Base-by-base conservation (phyloP, 495 filamentous ascomycete genomes). In the Neurospora sp. region DNA sequence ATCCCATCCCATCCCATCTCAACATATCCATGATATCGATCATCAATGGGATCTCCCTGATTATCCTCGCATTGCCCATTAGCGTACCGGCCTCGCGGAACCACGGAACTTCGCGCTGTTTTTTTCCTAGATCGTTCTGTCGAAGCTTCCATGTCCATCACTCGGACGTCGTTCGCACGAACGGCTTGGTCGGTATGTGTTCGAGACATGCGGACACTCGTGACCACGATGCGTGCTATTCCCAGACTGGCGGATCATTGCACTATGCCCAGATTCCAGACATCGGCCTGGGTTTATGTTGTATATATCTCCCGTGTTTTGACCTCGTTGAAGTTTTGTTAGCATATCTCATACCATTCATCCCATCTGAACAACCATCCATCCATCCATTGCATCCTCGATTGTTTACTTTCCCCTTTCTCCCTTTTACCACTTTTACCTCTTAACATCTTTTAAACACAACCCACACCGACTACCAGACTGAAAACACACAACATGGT, bases 401-500 rank as follows among this genome's bases (percentile, higher is more conserved):
- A 61, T 0, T 35, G 27, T 66, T 66, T 35, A 66, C 27, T 31
- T 35, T 1, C 2, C 12, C 48, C n/a, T 27, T 59, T 12, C 20
- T 12, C 20, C n/a, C n/a, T n/a, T n/a, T 14, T 59, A 11, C n/a
- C 18, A 46, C 8, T n/a, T 18, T 20, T 27, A 12, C 20, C 20
- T 27, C 20, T 5, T 35, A 35, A 35, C 31, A 35, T 35, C 31
- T 35, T 35, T 35, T 35, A 35, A 35, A 35, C 31, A 35, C 31
- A 14, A 27, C 48, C 20, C 18, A n/a, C 48, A 59, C 48, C 6
- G 14, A 14, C 18, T 18, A 35, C 22, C 27, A 14, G 27, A 66
- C 53, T 66, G 53, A 31, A 48, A 39, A 61, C 70, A 72, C 40
- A 18, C 69, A 46, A 12, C 37, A 75, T 75, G 74, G 44, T 68